Evolutionary conservation across 75 land plant genomes (phyloP).

Genomic region (Sequoiadendron giganteum): DNA sequence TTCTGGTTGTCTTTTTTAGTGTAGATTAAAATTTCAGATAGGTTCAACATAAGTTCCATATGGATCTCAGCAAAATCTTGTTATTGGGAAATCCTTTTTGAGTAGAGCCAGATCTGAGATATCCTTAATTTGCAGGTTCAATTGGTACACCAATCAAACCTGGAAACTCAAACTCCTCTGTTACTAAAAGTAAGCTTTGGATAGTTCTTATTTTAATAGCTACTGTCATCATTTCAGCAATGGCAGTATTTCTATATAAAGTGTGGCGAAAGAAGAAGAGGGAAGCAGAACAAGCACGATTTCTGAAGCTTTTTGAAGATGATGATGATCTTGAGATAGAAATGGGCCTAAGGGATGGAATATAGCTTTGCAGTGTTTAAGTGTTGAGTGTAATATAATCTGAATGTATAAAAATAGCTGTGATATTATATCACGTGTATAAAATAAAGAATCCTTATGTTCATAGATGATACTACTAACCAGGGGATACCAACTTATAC

Average conservation of each 20-base stretch:
- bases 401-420: neutral
- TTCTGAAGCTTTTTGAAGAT: slow-evolving; percentile 87
- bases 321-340: slow-evolving; percentile 89
- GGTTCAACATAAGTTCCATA: neutral
- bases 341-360: slow-evolving; percentile 48
- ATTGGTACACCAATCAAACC: neutral
- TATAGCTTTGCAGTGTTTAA: neutral
- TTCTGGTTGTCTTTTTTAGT: neutral
- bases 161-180: neutral
- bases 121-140: neutral
- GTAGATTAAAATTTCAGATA: neutral
- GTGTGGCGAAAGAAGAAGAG: slow-evolving; percentile 75
- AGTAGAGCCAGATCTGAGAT: neutral
- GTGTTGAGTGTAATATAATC: neutral
- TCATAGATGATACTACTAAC: neutral
- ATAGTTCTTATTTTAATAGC: slow-evolving; percentile 16
- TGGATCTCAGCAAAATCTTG: neutral
- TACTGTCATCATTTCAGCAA: slow-evolving; percentile 27
- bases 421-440: neutral
- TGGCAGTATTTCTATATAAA: slow-evolving; percentile 36
- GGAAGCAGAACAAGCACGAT: slow-evolving; percentile 79
- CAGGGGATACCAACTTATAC: neutral
- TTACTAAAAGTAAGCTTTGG: neutral
- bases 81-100: neutral
- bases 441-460: neutral